Percentiles rank a stretch among this genome's conserved stretches.
These are phyloP conservation scores for Alternaria conjuncta DNA, from an alignment of 2,329 filamentous ascomycete species.

Conservation along the genomic window DNA sequence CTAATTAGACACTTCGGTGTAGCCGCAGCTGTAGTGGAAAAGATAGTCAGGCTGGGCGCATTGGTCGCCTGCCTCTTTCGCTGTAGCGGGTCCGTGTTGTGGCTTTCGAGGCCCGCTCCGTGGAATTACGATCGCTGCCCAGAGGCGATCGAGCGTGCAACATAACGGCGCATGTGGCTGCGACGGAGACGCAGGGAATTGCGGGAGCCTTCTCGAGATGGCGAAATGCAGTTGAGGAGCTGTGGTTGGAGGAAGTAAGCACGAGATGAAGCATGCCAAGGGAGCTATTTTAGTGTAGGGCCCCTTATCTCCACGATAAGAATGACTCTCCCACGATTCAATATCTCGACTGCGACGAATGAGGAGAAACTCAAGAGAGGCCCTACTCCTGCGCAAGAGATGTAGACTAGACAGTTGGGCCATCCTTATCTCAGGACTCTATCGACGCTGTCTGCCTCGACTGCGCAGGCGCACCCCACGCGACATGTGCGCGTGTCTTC, in stretches of 20 bases:
- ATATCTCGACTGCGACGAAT: background rate
- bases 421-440: background rate
- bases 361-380: background rate
- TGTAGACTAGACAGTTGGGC: background rate
- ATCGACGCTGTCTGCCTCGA: background rate
- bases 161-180: background rate
- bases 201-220: background rate
- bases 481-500: background rate
- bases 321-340: background rate
- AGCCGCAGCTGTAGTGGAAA: constrained; percentile 5
- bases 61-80: constrained; percentile 23
- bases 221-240: background rate
- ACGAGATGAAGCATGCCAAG: constrained; percentile 1
- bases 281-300: background rate
- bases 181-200: background rate
- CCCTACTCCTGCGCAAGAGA: background rate
- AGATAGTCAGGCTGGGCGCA: constrained; percentile 19
- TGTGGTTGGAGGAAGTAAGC: constrained; percentile 7
- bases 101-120: constrained; percentile 1
- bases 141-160: background rate
- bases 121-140: background rate
- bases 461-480: background rate
- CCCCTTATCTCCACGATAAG: background rate
- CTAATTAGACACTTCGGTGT: constrained; percentile 2
- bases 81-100: constrained; percentile 7